Evolutionary conservation across 495 filamentous ascomycete species (phyloP).

Genomic region (Bryoglossum gracile): DNA sequence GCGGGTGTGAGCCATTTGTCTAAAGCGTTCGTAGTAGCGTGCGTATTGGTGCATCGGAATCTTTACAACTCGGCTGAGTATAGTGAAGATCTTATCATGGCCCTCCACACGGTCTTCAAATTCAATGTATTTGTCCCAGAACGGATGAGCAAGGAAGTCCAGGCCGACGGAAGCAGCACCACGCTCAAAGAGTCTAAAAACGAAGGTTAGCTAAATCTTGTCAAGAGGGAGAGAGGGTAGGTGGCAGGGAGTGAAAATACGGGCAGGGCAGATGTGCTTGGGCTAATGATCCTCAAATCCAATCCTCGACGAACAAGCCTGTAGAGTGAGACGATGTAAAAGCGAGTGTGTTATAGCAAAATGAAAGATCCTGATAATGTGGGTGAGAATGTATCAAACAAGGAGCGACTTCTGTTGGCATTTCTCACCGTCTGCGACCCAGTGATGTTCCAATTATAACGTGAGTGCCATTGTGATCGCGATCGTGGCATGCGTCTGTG

Average conservation of each 20-base stretch:
- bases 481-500: conserved; percentile 31
- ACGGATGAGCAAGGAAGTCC: conserved; percentile 89
- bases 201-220: conserved; percentile 45
- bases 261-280: conserved; percentile 48
- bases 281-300: conserved; percentile 41
- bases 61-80: conserved; percentile 77
- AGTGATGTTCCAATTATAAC: conserved; percentile 16
- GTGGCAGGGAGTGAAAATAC: conserved; percentile 48
- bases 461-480: conserved; percentile 19
- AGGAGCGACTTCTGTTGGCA: conserved; percentile 24
- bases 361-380: conserved; percentile 49
- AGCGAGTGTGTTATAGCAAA: conserved; percentile 33
- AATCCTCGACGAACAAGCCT: conserved; percentile 39
- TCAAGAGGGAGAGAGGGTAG: conserved; percentile 28
- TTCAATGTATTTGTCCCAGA: conserved; percentile 99
- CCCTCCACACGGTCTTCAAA: conserved; percentile 88
- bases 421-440: conserved; percentile 29
- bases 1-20: conserved; percentile 63
- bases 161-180: conserved; percentile 78
- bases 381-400: conserved; percentile 44
- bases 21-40: conserved; percentile 88
- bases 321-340: conserved; percentile 31
- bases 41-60: conserved; percentile 98
- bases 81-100: conserved; percentile 76
- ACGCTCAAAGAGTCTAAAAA: conserved; percentile 81